Conservation (phyloP, 441 rosid genomes). For the Pelargonium cotyledonis region DNA sequence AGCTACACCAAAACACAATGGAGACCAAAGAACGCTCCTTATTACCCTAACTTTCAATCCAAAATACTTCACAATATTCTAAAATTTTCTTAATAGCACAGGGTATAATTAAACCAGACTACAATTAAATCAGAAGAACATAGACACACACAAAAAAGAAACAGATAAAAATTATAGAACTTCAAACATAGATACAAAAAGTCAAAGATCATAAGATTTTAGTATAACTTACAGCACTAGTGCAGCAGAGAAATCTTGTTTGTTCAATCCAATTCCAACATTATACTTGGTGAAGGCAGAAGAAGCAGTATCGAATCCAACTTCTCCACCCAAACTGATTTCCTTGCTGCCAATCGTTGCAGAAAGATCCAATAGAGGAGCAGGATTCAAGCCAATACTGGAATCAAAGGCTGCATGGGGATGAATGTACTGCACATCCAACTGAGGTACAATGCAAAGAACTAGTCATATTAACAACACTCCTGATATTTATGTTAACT, state of each 20-base stretch:
- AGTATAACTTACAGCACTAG: conserved; percentile 50
- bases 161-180: background rate
- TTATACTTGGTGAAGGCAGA: conserved; percentile 54
- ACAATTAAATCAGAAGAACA: background rate
- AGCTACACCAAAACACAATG: background rate
- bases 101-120: too few species aligned
- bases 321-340: conserved; percentile 62
- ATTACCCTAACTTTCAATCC: background rate
- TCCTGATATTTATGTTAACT: background rate
- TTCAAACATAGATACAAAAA: background rate
- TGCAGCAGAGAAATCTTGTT: conserved; percentile 56
- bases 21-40: background rate
- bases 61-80: too few species aligned
- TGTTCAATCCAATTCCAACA: conserved; percentile 62
- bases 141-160: background rate
- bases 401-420: conserved; percentile 61
- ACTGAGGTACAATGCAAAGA: conserved; percentile 31
- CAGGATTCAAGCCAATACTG: conserved; percentile 71
- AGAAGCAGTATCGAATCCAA: conserved; percentile 68
- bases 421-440: conserved; percentile 69
- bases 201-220: background rate
- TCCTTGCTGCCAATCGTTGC: conserved; percentile 60
- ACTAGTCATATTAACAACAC: conserved; percentile 10
- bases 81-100: too few species aligned
- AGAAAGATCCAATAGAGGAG: conserved; percentile 68